Evolutionary conservation across 2,329 filamentous ascomycete species (phyloP).

Genomic region (Botrytis pseudocinerea): DNA sequence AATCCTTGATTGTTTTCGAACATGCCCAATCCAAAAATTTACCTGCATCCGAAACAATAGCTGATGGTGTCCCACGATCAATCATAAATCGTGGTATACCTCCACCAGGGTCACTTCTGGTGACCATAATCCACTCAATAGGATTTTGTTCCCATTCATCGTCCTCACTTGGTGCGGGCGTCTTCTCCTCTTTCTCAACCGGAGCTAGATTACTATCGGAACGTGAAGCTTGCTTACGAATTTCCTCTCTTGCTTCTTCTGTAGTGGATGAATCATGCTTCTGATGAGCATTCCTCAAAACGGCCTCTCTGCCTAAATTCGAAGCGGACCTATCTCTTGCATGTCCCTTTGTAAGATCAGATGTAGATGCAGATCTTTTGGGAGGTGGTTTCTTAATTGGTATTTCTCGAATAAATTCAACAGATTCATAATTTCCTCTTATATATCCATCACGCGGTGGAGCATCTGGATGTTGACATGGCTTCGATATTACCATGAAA

Average conservation of each 20-base stretch:
- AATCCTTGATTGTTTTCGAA: conserved; percentile 41
- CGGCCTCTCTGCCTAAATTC: conserved; percentile 45
- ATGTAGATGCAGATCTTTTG: conserved; percentile 48
- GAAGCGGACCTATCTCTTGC: conserved; percentile 37
- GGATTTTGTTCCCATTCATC: conserved; percentile 59
- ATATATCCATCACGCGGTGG: conserved; percentile 72
- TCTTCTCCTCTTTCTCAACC: conserved; percentile 41
- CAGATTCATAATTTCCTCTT: conserved; percentile 83
- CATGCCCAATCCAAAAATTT: conserved; percentile 72
- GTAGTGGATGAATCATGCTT: conserved; percentile 27
- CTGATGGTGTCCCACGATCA: conserved; percentile 66
- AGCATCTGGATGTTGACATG: conserved; percentile 74
- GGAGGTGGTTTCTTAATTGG: conserved; percentile 50
- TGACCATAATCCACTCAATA: conserved; percentile 76
- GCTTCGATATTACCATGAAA: conserved; percentile 86
- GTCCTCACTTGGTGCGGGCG: conserved; percentile 40
- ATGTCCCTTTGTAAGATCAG: conserved; percentile 44
- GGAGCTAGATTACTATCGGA: conserved; percentile 30
- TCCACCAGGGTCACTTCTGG: conserved; percentile 70
- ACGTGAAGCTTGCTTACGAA: conserved; percentile 23
- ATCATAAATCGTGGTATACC: conserved; percentile 72
- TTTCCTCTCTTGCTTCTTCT: conserved; percentile 19
- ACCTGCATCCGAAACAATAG: conserved; percentile 63
- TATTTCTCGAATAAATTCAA: conserved; percentile 87
- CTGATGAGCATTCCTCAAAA: conserved; percentile 46